phyloP scores from a whole-genome alignment of 306 rosid genomes.

The Malus sieversii region DNA sequence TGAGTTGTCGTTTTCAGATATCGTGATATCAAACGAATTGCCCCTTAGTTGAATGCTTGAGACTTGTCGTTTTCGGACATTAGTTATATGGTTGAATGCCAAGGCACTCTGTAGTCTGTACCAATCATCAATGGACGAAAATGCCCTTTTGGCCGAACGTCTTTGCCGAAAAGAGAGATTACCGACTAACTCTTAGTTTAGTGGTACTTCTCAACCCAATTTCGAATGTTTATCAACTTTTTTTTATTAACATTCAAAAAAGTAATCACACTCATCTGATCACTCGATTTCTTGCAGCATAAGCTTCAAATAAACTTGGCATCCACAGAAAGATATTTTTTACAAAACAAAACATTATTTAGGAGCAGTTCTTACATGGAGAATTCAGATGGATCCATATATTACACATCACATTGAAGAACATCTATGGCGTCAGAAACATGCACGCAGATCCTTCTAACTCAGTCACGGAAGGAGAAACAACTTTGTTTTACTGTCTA shows the following conservation, averaged over 20 bases:
- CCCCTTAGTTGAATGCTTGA: background rate
- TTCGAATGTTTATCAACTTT: too few relatives aligned
- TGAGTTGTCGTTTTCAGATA: background rate
- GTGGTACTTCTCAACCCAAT: background rate
- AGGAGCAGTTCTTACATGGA: slow-evolving; percentile 4
- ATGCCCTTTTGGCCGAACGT: background rate
- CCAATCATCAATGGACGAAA: background rate
- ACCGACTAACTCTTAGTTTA: background rate
- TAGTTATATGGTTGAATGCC: background rate
- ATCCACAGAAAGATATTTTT: background rate
- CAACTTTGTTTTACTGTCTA: slow-evolving; percentile 2
- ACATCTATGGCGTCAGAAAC: slow-evolving; percentile 25
- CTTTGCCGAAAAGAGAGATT: background rate
- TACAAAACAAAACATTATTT: background rate
- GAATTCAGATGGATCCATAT: slow-evolving; percentile 23
- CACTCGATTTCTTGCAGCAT: background rate
- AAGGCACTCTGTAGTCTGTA: background rate
- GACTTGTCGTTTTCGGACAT: background rate
- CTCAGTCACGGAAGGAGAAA: slow-evolving; percentile 12
- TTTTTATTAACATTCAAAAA: background rate
- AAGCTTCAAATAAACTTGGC: background rate
- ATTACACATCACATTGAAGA: slow-evolving; percentile 12
- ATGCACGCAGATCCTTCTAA: slow-evolving; percentile 23
- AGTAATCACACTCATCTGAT: background rate
- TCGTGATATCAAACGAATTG: too few relatives aligned